Base-by-base conservation (phyloP, 2,329 filamentous ascomycete genomes). In the Pyrenochaeta sp. region DNA sequence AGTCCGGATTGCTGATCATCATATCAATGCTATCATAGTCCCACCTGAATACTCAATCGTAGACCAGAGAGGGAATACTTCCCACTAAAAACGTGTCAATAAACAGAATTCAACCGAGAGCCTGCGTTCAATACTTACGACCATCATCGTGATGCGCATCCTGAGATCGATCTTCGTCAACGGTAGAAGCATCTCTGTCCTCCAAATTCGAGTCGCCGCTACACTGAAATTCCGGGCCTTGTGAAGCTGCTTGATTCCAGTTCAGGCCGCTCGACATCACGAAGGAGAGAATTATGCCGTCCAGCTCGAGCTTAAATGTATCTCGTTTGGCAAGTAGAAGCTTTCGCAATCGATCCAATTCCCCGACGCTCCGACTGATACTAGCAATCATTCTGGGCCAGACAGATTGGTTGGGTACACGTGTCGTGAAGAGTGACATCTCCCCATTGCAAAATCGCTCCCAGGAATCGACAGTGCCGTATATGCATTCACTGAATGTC, bases 381-480 rank as follows among this genome's bases (percentile, higher is more conserved):
- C n/a, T 45, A 3, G 45, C 38, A n/a, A 59, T 27, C 1, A 35
- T 38, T 15, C 7, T n/a, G 2, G 46, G 42, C 41, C 49, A 59
- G 8, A 35, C 22, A 2, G 17, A 41, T 10, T 60, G 55, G 3
- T 48, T 40, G 7, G 36, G 44, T 3, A 41, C 48, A 14, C 48
- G 41, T 8, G 11, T 28, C 3, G 42, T 48, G 30, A 60, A 57
- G 7, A 48, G 34, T 1, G 36, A 35, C 1, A 51, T 41, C n/a
- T 51, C 46, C 4, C 20, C 47, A 8, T 35, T 36, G 8, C 32
- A 37, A 27, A 57, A 55, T 6, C 30, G 35, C 4, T 40, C 37
- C 56, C 56, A 60, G 7, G 51, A 40, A 14, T 53, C 51, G 2
- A 52, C 31, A 7, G 45, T 53, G 13, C 38, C 41, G 13, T 37